Evolutionary conservation across 2,329 filamentous ascomycete species (phyloP).

Genomic region (Metarhizium anisopliae): DNA sequence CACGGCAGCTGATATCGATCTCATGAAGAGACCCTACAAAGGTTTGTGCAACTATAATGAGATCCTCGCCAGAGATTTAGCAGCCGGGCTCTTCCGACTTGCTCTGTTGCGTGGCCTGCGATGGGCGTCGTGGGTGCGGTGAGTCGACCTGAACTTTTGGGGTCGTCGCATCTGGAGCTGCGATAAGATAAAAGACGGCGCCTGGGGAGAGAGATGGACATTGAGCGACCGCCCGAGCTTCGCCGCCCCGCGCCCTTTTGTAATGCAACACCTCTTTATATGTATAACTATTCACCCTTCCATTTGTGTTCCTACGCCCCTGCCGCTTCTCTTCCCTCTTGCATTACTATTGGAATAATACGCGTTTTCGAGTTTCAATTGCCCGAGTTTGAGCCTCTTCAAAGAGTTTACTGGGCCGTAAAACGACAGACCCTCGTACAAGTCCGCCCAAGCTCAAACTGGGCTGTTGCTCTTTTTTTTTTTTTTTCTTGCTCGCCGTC

Average conservation of each 20-base stretch:
- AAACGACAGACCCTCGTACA: neutral
- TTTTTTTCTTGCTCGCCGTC: neutral
- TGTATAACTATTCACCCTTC: neutral
- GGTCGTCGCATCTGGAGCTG: too few relatives aligned
- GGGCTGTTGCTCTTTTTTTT: neutral
- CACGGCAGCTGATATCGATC: neutral
- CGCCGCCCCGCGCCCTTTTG: neutral
- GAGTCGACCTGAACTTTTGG: too few relatives aligned
- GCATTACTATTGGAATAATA: too few relatives aligned
- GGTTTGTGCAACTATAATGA: neutral
- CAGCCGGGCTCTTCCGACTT: neutral
- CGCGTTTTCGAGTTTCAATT: neutral
- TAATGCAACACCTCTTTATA: neutral
- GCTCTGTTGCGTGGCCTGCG: too few relatives aligned
- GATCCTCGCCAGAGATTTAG: too few relatives aligned
- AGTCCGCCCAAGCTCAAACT: neutral
- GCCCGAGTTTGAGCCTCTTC: neutral
- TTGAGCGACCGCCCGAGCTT: too few relatives aligned
- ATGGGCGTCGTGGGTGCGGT: too few relatives aligned
- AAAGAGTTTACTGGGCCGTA: neutral
- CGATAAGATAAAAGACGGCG: too few relatives aligned
- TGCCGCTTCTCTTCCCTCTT: neutral
- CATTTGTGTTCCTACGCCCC: neutral
- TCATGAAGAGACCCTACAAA: neutral
- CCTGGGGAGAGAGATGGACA: too few relatives aligned